Evolutionary conservation across 225 moss, liverwort and hornwort genomes (phyloP).

Genomic region (Rhytidiadelphus loreus): DNA sequence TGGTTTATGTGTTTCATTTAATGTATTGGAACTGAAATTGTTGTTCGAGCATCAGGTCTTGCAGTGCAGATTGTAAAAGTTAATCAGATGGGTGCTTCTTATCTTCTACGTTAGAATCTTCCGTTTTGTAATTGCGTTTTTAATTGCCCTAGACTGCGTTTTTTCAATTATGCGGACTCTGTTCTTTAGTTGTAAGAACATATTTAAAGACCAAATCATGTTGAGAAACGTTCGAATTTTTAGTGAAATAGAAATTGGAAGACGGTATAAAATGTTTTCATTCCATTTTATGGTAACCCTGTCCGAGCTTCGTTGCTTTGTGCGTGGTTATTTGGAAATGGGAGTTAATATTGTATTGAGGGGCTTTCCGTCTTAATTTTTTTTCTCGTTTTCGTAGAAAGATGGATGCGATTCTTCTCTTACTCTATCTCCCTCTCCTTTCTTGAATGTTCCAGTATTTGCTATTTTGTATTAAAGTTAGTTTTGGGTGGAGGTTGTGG

Average conservation of each 20-base stretch:
- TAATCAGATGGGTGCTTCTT: not conserved
- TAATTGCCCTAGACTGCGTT: not conserved
- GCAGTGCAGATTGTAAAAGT: not conserved
- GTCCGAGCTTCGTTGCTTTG: not conserved
- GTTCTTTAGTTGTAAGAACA: not conserved
- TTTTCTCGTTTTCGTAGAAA: not conserved
- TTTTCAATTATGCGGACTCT: not conserved
- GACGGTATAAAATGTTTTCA: not conserved
- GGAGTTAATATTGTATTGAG: not conserved
- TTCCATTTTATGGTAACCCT: not conserved
- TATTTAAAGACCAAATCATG: not conserved
- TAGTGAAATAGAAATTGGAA: not conserved
- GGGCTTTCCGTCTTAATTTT: not conserved
- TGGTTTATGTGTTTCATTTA: not conserved
- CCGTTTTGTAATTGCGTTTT: not conserved
- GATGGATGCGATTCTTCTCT: not conserved
- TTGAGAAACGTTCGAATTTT: not conserved
- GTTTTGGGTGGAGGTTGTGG: not conserved
- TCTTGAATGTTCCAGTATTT: not conserved
- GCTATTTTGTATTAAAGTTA: not conserved
- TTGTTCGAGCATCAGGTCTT: not conserved
- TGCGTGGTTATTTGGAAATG: not conserved
- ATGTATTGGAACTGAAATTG: not conserved
- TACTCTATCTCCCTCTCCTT: not conserved
- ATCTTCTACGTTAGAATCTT: not conserved